Percentiles rank a stretch among this genome's conserved stretches.
Conservation (phyloP, 192 early-diverging fungal genomes). For the Coemansia sp. region DNA sequence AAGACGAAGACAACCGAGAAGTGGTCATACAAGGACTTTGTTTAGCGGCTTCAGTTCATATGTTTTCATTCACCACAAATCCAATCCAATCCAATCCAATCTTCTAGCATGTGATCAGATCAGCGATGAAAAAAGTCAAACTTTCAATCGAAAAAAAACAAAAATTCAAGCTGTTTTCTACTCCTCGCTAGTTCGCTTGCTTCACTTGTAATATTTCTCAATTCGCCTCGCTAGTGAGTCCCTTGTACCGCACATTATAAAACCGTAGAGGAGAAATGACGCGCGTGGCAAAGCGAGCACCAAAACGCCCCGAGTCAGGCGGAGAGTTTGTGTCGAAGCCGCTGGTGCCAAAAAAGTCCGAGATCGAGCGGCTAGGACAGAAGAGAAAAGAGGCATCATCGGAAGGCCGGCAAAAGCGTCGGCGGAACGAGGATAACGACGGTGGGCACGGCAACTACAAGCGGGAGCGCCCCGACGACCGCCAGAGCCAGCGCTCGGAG, state of each 20-base stretch:
- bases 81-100: too few relatives aligned
- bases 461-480: background rate
- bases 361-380: conserved; percentile 32
- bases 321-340: conserved; percentile 53
- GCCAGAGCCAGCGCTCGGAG: conserved; percentile 23
- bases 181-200: too few relatives aligned
- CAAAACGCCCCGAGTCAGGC: conserved; percentile 57
- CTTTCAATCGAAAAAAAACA: too few relatives aligned
- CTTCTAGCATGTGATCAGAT: too few relatives aligned
- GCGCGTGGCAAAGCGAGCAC: conserved; percentile 58
- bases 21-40: conserved; percentile 52
- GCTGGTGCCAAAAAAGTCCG: conserved; percentile 52
- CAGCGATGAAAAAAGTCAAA: too few relatives aligned
- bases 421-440: background rate
- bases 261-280: conserved; percentile 48
- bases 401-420: conserved; percentile 21
- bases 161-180: too few relatives aligned
- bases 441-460: background rate
- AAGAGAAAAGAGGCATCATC: conserved; percentile 12
- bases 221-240: background rate
- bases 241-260: background rate
- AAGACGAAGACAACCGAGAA: conserved; percentile 44
- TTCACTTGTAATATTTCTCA: background rate
- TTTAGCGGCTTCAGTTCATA: background rate
- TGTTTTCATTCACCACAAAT: background rate